Base-by-base conservation (phyloP, 345 rosid species). In the Excoecaria cochinchinensis region DNA sequence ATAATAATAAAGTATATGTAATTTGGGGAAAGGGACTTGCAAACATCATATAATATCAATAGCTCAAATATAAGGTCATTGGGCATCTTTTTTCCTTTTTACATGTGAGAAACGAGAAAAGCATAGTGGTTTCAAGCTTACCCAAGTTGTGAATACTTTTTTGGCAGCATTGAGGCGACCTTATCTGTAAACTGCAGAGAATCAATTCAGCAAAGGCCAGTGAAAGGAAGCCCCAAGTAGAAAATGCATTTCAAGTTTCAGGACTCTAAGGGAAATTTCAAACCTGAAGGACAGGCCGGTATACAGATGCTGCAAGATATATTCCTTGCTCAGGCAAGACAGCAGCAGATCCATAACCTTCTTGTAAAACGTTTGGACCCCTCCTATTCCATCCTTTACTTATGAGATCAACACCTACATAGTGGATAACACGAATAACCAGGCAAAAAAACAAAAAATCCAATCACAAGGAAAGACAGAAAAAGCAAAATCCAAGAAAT, bases 281-380 rank as follows among this genome's bases (percentile, higher is more conserved):
- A 83, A 95, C 99, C 99, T 91, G 89, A 78, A 91, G 90, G 72
- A 95, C 97, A 77, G 98, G 98, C 56, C 99, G 90, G 82, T 95
- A 93, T 70, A 93, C 74, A 72, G 98, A 91, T 71, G 99, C 99
- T 21, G 95, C 97, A 59, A 95, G 90, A 85, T 95, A 95, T 82
- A 95, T 89, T 82, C 99, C 99, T 85, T 90, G 99, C 86, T 95
- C 98, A 80, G 98, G 98, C 84, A 93, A 88, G 81, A 95, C 89
- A 76, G 99, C 84, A 50, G 98, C 92, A 88, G 99, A 90, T 21
- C 99, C 99, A 82, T 93, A 95, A 77, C 97, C 97, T 90, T 95
- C 98, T 81, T 93, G 93, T 69, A 82, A 78, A 46, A 87, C 90
- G 88, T 88, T 90, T 59, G 97, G 76, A 79, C 91, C 90, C 85